These are phyloP conservation scores for Elongisporangium anandrum DNA, from an alignment of 352 stramenopile species.

Conservation along the genomic window DNA sequence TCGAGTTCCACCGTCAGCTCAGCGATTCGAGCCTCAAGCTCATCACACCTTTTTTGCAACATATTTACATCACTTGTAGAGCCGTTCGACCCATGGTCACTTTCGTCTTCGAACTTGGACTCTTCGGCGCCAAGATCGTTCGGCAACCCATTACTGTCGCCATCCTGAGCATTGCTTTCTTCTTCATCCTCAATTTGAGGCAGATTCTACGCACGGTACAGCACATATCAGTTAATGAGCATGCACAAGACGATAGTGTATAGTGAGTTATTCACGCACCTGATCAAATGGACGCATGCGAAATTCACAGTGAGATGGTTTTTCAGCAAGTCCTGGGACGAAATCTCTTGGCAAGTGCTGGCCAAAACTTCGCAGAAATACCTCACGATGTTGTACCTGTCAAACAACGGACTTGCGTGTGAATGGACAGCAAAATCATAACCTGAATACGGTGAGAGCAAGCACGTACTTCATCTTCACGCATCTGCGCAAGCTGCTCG, in stretches of 20 bases:
- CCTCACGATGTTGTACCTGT: slow-evolving; percentile 65
- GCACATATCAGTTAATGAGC: neutral
- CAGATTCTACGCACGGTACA: slow-evolving; percentile 27
- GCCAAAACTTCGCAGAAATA: slow-evolving; percentile 70
- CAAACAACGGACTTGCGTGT: neutral
- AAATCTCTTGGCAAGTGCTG: slow-evolving; percentile 83
- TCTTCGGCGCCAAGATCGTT: slow-evolving; percentile 4
- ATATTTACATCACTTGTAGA: slow-evolving; percentile 35
- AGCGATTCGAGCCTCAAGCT: slow-evolving; percentile 57
- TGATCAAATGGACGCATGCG: slow-evolving; percentile 84
- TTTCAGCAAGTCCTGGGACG: slow-evolving; percentile 74
- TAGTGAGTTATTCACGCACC: slow-evolving; percentile 5
- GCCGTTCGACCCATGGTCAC: slow-evolving; percentile 13
- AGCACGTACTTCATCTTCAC: slow-evolving; percentile 62
- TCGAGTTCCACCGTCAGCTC: slow-evolving; percentile 68
- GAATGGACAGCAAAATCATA: neutral
- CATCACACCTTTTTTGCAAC: slow-evolving; percentile 64
- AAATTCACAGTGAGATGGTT: slow-evolving; percentile 86
- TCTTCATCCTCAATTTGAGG: slow-evolving; percentile 56
- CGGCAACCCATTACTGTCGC: slow-evolving; percentile 7
- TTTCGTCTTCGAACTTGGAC: slow-evolving; percentile 23
- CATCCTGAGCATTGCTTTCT: slow-evolving; percentile 14
- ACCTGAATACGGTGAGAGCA: neutral
- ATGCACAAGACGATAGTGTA: neutral
- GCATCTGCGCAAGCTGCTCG: slow-evolving; percentile 75